phyloP scores from a whole-genome alignment of 257 asterid species.

The Nicotiana knightiana region DNA sequence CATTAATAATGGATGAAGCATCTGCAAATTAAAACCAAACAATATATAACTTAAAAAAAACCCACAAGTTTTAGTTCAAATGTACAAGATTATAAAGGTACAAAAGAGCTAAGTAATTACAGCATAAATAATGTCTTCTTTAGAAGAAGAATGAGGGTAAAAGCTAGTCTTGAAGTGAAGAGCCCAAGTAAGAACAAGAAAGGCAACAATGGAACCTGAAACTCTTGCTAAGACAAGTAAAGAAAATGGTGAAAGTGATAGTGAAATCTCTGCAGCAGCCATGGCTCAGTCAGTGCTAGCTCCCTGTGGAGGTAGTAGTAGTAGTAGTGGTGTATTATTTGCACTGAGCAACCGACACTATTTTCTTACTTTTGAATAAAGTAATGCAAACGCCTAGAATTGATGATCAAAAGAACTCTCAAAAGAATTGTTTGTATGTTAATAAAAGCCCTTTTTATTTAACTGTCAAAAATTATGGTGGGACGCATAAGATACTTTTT shows the following conservation, averaged over 20 bases:
- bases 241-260: constrained; percentile 26
- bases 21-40: constrained; percentile 28
- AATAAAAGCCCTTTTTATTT: too few species aligned
- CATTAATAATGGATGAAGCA: constrained; percentile 82
- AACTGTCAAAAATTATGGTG: too few species aligned
- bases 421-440: background rate
- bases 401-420: background rate
- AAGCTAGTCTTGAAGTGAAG: constrained; percentile 63
- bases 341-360: constrained; percentile 7
- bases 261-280: constrained; percentile 22
- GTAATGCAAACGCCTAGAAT: background rate
- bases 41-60: background rate
- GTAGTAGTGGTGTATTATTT: background rate
- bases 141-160: constrained; percentile 44
- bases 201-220: constrained; percentile 55
- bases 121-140: constrained; percentile 58
- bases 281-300: constrained; percentile 19
- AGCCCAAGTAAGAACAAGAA: constrained; percentile 70
- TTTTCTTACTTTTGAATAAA: too few species aligned
- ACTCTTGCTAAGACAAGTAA: constrained; percentile 53
- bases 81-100: background rate
- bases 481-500: too few species aligned
- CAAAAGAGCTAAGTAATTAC: constrained; percentile 21
- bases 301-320: background rate
- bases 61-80: background rate